These are phyloP conservation scores for Endogone sp. DNA, from an alignment of 192 early-diverging fungal genomes.

Conservation along the genomic window DNA sequence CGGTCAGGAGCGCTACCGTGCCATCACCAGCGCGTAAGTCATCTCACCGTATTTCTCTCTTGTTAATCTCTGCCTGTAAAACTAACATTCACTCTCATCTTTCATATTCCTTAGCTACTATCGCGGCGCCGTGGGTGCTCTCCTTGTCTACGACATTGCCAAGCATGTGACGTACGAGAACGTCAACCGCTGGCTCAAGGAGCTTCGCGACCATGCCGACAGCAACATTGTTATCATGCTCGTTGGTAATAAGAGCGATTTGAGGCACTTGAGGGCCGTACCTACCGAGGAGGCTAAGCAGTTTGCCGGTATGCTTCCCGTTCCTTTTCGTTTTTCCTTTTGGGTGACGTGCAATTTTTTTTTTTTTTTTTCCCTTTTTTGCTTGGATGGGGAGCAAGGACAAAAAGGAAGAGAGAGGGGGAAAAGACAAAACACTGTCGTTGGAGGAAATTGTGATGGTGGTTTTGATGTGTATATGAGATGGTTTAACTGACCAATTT, in stretches of 20 bases:
- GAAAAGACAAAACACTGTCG: too few species aligned
- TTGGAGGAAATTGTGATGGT: background rate
- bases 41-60: background rate
- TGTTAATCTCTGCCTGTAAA: too few species aligned
- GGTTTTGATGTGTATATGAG: background rate
- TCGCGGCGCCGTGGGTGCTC: constrained; percentile 94
- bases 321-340: background rate
- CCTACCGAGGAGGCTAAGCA: constrained; percentile 97
- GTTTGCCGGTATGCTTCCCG: constrained; percentile 76
- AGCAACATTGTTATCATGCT: constrained; percentile 99
- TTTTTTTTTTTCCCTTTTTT: background rate
- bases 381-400: too few species aligned
- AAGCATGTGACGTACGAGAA: constrained; percentile 95
- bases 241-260: constrained; percentile 99
- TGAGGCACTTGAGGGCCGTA: constrained; percentile 92
- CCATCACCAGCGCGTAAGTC: constrained; percentile 69
- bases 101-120: constrained; percentile 64
- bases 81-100: background rate
- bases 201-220: constrained; percentile 95
- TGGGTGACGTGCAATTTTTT: constrained; percentile 1
- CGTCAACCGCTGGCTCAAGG: constrained; percentile 97
- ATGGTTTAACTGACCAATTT: background rate
- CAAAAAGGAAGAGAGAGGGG: too few species aligned
- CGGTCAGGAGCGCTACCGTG: constrained; percentile 77
- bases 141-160: constrained; percentile 97